phyloP scores from a whole-genome alignment of 169 alveolate genomes.

The Babesia sp. region DNA sequence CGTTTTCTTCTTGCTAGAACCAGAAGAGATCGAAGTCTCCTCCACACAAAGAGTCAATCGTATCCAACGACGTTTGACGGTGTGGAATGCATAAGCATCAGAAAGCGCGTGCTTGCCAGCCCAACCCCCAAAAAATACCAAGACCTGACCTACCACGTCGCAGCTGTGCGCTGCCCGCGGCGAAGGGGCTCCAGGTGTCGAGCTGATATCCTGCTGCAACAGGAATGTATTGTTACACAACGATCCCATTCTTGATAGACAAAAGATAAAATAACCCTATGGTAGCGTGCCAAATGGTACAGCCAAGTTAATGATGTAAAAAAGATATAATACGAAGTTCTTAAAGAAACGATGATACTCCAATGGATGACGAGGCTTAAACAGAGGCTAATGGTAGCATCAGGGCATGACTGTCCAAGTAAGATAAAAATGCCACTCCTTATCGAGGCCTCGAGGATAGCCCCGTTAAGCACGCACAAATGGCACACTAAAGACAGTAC shows the following conservation, averaged over 20 bases:
- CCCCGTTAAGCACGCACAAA: no score
- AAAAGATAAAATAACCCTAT: not conserved
- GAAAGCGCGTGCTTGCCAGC: conserved; percentile 71
- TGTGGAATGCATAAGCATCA: conserved; percentile 75
- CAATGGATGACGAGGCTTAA: no score
- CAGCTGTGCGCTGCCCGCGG: conserved; percentile 81
- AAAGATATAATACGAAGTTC: no score
- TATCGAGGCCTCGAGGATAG: no score
- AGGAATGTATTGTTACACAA: conserved; percentile 32
- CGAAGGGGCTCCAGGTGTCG: conserved; percentile 71
- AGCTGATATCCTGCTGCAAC: conserved; percentile 56
- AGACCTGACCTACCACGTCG: conserved; percentile 66
- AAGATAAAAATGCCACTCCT: no score
- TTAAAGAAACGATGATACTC: no score
- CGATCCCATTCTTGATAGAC: not conserved
- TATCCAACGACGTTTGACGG: conserved; percentile 68
- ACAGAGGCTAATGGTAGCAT: no score
- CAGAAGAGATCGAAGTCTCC: conserved; percentile 21
- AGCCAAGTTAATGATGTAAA: no score
- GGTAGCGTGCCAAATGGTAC: not conserved
- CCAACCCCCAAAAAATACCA: conserved; percentile 79
- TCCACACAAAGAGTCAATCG: conserved; percentile 67
- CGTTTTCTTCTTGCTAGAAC: conserved; percentile 13
- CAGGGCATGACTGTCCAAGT: no score
- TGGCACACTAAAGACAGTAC: no score